phyloP scores from a whole-genome alignment of 2,329 filamentous ascomycete species.

The Pseudocercospora crystallina region DNA sequence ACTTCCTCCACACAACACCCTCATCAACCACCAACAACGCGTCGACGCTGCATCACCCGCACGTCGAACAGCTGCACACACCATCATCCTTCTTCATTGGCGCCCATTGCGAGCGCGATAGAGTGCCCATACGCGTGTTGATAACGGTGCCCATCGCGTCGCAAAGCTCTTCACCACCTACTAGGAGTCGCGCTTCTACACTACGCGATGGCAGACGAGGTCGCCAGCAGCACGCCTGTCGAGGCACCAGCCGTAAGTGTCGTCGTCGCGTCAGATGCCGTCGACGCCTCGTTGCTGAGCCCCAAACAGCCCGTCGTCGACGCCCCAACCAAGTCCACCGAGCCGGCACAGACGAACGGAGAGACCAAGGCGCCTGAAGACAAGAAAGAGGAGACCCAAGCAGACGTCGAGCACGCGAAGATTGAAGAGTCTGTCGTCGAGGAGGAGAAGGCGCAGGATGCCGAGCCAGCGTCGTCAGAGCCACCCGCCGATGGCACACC shows the following conservation, averaged over 20 bases:
- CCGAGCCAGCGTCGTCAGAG: conserved; percentile 22
- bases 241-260: conserved; percentile 31
- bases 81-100: conserved; percentile 7
- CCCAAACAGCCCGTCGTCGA: conserved; percentile 22
- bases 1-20: conserved; percentile 15
- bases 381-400: conserved; percentile 29
- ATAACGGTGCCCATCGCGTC: conserved; percentile 24
- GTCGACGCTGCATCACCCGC: conserved; percentile 19
- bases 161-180: conserved; percentile 21
- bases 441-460: conserved; percentile 26
- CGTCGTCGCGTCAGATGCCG: conserved; percentile 8
- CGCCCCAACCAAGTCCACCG: conserved; percentile 20
- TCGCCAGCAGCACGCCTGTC: conserved; percentile 25
- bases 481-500: conserved; percentile 25
- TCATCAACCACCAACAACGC: conserved; percentile 27
- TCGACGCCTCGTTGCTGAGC: conserved; percentile 24
- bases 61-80: conserved; percentile 10
- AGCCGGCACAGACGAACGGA: conserved; percentile 26
- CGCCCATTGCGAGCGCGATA: conserved; percentile 12
- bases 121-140: conserved; percentile 19
- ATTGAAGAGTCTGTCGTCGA: conserved; percentile 28
- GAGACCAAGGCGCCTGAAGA: conserved; percentile 20
- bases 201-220: conserved; percentile 34
- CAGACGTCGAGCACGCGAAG: conserved; percentile 28
- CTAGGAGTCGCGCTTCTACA: conserved; percentile 12